phyloP scores from a whole-genome alignment of 345 rosid genomes.

The Hypericum androsaemum region DNA sequence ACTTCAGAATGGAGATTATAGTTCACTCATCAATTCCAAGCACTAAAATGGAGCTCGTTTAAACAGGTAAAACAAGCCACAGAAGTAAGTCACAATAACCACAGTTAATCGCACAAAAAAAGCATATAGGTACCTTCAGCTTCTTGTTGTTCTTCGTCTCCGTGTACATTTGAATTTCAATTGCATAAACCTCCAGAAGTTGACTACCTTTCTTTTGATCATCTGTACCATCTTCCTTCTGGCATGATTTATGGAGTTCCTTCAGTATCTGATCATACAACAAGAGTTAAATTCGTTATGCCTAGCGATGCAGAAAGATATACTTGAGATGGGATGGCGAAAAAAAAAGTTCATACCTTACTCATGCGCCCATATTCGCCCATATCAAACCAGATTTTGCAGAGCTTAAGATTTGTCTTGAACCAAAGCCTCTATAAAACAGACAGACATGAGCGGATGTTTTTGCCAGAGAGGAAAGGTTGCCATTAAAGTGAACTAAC shows the following conservation, averaged over 20 bases:
- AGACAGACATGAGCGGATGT: constrained; percentile 16
- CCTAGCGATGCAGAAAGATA: neutral
- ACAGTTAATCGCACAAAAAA: no score
- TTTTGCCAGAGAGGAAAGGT: constrained; percentile 5
- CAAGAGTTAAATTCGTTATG: constrained; percentile 1
- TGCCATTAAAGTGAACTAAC: constrained; percentile 19
- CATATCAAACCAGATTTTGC: constrained; percentile 98
- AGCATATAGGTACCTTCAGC: constrained; percentile 49
- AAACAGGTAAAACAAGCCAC: no score
- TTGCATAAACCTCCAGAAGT: constrained; percentile 94
- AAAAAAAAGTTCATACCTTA: constrained; percentile 42
- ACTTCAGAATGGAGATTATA: no score
- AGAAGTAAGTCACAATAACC: no score
- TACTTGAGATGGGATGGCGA: neutral
- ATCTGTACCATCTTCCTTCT: constrained; percentile 94
- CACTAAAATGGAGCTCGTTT: no score
- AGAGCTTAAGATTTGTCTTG: constrained; percentile 94
- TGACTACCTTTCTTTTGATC: constrained; percentile 99
- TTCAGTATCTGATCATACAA: constrained; percentile 55
- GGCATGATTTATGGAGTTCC: constrained; percentile 96
- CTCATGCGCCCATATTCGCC: constrained; percentile 97
- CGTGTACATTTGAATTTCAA: constrained; percentile 96
- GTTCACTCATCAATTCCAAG: no score
- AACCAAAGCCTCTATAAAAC: constrained; percentile 90
- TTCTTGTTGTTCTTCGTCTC: constrained; percentile 97